These are phyloP conservation scores for Cryptococcus floricola DNA, from an alignment of 1,284 basidiomycete species.

Conservation along the genomic window DNA sequence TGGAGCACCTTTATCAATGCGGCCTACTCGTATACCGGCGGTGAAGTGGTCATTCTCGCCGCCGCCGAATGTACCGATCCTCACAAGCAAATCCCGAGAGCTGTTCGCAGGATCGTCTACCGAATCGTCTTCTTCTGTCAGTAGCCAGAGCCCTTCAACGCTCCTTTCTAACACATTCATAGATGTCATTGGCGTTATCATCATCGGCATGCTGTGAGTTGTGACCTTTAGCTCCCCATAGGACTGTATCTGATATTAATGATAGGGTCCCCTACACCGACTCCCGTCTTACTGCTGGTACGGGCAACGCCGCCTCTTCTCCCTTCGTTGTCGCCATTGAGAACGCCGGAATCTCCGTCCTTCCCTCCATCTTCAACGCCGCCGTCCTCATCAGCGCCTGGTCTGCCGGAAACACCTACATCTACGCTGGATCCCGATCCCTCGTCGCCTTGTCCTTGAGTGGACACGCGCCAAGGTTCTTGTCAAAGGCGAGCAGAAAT, in stretches of 20 bases:
- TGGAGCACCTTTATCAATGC: conserved; percentile 6
- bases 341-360: conserved; percentile 62
- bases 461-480: conserved; percentile 71
- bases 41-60: conserved; percentile 27
- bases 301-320: conserved; percentile 58
- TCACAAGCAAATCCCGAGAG: conserved; percentile 10
- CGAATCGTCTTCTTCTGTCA: conserved; percentile 14
- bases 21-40: conserved; percentile 59
- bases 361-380: conserved; percentile 71
- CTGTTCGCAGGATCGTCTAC: conserved; percentile 13
- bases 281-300: conserved; percentile 54
- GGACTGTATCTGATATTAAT: no score
- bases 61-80: conserved; percentile 16
- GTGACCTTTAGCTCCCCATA: no score
- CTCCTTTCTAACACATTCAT: no score
- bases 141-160: no score
- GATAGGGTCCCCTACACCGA: conserved; percentile 59
- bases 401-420: conserved; percentile 77
- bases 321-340: conserved; percentile 62
- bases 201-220: conserved; percentile 61
- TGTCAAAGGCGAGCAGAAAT: conserved; percentile 60
- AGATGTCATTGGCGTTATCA: conserved; percentile 29
- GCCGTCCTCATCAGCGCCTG: conserved; percentile 54
- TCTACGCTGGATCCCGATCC: conserved; percentile 76
- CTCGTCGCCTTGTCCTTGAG: conserved; percentile 73